Conservation (phyloP, 208 protist species). For the Leishmania braziliensis region DNA sequence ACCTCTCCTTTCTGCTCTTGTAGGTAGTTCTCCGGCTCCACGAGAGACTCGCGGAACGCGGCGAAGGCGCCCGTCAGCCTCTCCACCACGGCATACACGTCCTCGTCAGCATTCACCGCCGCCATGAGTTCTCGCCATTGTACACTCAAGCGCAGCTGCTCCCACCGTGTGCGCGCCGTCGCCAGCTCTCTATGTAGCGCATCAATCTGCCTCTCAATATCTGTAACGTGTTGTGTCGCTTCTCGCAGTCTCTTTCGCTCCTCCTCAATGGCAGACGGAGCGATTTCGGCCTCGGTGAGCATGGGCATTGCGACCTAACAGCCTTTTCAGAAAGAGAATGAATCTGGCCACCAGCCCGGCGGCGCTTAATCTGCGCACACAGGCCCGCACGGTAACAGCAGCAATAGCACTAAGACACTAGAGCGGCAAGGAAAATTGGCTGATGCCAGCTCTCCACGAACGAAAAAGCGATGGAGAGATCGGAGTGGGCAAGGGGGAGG, state of each 20-base stretch:
- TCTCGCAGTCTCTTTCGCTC: constrained; percentile 39
- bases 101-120: constrained; percentile 42
- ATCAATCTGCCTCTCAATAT: constrained; percentile 81
- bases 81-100: constrained; percentile 38
- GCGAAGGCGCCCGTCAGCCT: constrained; percentile 48
- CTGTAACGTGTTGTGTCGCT: constrained; percentile 73
- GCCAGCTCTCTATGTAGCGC: constrained; percentile 66
- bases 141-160: constrained; percentile 70
- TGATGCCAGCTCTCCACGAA: neutral
- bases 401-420: neutral
- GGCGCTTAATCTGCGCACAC: neutral
- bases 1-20: constrained; percentile 21
- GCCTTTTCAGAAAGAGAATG: neutral
- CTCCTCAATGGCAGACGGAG: constrained; percentile 41
- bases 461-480: neutral
- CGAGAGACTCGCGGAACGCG: constrained; percentile 50
- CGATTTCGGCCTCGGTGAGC: constrained; percentile 47
- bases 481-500: neutral
- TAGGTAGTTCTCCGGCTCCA: constrained; percentile 50
- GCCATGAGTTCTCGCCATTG: constrained; percentile 87
- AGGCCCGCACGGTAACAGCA: neutral
- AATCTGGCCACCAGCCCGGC: neutral
- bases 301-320: neutral
- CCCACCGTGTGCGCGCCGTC: constrained; percentile 44
- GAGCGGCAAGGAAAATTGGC: neutral